Conservation (phyloP, 305 asterid species). For the Fraxinus xanthoxyloides region DNA sequence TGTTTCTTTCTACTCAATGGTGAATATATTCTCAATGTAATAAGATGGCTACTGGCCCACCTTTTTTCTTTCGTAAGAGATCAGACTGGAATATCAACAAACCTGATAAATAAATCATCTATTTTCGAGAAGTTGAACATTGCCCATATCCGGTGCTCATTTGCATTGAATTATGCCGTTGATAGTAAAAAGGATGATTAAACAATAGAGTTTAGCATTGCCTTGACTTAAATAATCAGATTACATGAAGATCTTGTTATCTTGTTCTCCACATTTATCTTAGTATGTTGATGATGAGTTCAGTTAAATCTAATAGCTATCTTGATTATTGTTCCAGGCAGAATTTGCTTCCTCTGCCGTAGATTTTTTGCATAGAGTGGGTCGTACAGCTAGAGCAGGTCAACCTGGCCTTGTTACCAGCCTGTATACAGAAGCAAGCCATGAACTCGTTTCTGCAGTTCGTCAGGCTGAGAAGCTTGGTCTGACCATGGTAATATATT, state of each 20-base stretch:
- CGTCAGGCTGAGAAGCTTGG: constrained; percentile 68
- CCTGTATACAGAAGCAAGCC: constrained; percentile 53
- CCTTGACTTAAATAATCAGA: neutral
- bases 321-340: constrained; percentile 45
- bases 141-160: neutral
- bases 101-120: neutral
- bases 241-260: neutral
- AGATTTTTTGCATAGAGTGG: constrained; percentile 92
- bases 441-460: constrained; percentile 84
- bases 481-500: constrained; percentile 66
- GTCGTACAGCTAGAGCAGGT: constrained; percentile 97
- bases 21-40: neutral
- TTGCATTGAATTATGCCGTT: neutral
- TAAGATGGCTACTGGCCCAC: neutral
- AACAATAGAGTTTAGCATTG: neutral
- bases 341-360: constrained; percentile 91
- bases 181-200: neutral
- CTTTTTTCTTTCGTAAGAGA: neutral
- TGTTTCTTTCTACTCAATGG: neutral
- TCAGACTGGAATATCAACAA: neutral
- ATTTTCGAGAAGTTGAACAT: neutral
- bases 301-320: constrained; percentile 10
- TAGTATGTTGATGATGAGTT: neutral
- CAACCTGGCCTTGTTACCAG: constrained; percentile 85
- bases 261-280: neutral